Conservation (phyloP, 1,284 basidiomycete genomes). For the Taiwanofungus camphoratus region DNA sequence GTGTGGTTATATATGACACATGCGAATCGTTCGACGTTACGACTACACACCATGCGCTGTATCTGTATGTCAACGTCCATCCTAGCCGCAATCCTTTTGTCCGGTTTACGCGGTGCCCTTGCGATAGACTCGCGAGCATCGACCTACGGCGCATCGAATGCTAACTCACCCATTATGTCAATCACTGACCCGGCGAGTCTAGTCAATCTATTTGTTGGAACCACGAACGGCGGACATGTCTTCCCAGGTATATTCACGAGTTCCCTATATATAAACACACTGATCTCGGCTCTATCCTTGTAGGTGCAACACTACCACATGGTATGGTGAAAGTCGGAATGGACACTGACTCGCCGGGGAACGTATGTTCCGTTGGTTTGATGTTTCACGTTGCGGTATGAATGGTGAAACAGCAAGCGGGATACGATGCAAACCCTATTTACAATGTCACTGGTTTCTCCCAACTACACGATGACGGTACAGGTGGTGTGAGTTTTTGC, state of each 20-base stretch:
- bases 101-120: background rate
- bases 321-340: slow-evolving; percentile 62
- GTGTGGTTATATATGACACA: too few relatives aligned
- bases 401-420: slow-evolving; percentile 41
- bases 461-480: slow-evolving; percentile 57
- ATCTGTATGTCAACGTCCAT: too few relatives aligned
- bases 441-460: slow-evolving; percentile 58
- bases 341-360: slow-evolving; percentile 59
- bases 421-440: slow-evolving; percentile 41
- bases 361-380: slow-evolving; percentile 34
- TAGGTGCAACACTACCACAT: slow-evolving; percentile 59
- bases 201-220: slow-evolving; percentile 57
- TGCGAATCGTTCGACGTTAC: too few relatives aligned
- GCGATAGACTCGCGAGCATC: background rate
- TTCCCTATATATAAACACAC: background rate
- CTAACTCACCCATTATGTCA: too few relatives aligned
- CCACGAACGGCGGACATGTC: slow-evolving; percentile 52
- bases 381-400: background rate
- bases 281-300: background rate
- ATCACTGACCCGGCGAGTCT: slow-evolving; percentile 25
- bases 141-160: too few relatives aligned
- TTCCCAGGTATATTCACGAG: slow-evolving; percentile 43
- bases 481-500: slow-evolving; percentile 41
- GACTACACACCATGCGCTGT: too few relatives aligned
- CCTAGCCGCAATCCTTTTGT: too few relatives aligned